phyloP scores from a whole-genome alignment of 306 rosid species.

The Quercus gilva region DNA sequence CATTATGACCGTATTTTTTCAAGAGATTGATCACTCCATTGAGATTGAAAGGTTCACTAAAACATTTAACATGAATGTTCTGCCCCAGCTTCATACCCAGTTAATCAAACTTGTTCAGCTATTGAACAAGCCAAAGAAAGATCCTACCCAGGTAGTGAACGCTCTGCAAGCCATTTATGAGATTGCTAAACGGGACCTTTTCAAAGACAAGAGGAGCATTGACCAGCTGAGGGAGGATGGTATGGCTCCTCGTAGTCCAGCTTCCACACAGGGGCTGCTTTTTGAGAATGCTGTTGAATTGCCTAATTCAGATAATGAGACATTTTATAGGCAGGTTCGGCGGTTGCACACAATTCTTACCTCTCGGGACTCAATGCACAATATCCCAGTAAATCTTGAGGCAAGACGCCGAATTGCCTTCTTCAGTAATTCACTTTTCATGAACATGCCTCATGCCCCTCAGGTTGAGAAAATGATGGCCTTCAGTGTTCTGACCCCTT shows the following conservation, averaged over 20 bases:
- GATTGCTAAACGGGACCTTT: constrained; percentile 71
- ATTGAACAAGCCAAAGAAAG: constrained; percentile 59
- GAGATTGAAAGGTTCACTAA: constrained; percentile 74
- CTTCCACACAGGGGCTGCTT: constrained; percentile 54
- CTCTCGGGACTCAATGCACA: constrained; percentile 88
- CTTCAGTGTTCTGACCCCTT: constrained; percentile 92
- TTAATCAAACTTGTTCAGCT: constrained; percentile 72
- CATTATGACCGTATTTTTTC: constrained; percentile 72
- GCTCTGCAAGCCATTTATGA: constrained; percentile 90
- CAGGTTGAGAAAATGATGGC: constrained; percentile 99
- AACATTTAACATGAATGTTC: constrained; percentile 69
- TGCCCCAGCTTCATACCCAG: constrained; percentile 75
- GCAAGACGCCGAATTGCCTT: constrained; percentile 94
- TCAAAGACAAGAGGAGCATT: constrained; percentile 65
- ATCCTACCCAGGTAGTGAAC: constrained; percentile 66
- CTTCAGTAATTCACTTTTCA: constrained; percentile 92
- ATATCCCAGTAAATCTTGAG: constrained; percentile 87
- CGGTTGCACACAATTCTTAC: constrained; percentile 84
- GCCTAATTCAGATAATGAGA: constrained; percentile 61
- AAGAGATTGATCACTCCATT: constrained; percentile 85
- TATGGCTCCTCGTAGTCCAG: constrained; percentile 61
- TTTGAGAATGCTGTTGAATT: constrained; percentile 70
- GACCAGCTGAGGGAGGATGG: constrained; percentile 76
- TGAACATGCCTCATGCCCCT: constrained; percentile 97
- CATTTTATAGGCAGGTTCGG: constrained; percentile 78